Percentiles rank a stretch among this genome's conserved stretches.
phyloP scores from a whole-genome alignment of 176 grass and related monocot genomes.

The Aegilops tauschii region DNA sequence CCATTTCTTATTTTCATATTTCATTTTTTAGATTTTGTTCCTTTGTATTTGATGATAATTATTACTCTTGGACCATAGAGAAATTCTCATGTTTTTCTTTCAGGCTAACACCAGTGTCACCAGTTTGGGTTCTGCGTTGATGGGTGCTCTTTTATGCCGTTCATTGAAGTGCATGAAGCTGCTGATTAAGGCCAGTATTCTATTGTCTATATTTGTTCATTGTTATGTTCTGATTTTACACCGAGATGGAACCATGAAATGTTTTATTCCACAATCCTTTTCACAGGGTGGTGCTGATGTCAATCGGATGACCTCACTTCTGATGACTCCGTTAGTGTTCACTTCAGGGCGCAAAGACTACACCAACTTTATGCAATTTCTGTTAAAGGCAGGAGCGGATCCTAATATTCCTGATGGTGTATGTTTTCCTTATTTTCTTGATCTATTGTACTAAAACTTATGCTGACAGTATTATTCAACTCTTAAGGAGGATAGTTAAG shows the following conservation, averaged over 20 bases:
- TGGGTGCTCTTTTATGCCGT: neutral
- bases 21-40: neutral
- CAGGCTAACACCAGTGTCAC: neutral
- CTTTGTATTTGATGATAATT: neutral
- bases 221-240: constrained; percentile 2
- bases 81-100: constrained; percentile 9
- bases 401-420: constrained; percentile 43
- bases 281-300: constrained; percentile 48
- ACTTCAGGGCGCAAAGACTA: constrained; percentile 1
- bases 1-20: neutral
- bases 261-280: constrained; percentile 9
- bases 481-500: too few species aligned
- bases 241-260: too few species aligned
- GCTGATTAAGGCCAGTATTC: constrained; percentile 35
- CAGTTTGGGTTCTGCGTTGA: neutral
- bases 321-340: constrained; percentile 6
- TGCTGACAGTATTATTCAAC: neutral
- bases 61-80: too few species aligned
- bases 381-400: constrained; percentile 38
- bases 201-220: neutral
- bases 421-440: neutral
- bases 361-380: constrained; percentile 29
- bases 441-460: neutral
- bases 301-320: neutral
- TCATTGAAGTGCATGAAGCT: constrained; percentile 48